Conservation (phyloP, 2,329 filamentous ascomycete genomes). For the Triangularia setosa region DNA sequence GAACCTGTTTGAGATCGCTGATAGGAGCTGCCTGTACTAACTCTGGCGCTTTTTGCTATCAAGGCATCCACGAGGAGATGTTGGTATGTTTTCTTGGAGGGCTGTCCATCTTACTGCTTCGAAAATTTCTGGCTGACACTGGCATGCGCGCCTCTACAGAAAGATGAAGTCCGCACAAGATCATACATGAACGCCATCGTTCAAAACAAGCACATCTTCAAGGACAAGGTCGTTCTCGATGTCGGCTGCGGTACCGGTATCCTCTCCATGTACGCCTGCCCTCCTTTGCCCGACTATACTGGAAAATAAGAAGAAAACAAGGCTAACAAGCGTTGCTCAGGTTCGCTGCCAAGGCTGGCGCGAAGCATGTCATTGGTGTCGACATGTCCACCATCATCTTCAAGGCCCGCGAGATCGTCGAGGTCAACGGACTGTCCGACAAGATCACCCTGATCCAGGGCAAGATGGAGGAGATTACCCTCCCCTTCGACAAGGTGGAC, state of each 20-base stretch:
- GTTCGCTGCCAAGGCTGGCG: constrained; percentile 94
- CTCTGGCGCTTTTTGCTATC: constrained; percentile 17
- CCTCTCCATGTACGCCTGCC: constrained; percentile 77
- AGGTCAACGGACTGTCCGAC: constrained; percentile 83
- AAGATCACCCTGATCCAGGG: constrained; percentile 98
- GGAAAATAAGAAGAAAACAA: neutral
- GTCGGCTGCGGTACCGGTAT: constrained; percentile 97
- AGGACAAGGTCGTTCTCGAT: constrained; percentile 89
- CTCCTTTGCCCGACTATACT: neutral
- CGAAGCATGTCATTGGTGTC: constrained; percentile 97
- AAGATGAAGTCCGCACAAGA: constrained; percentile 95
- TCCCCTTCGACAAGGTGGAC: constrained; percentile 93
- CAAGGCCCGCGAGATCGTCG: constrained; percentile 94
- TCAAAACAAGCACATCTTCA: constrained; percentile 92
- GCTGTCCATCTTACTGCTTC: neutral
- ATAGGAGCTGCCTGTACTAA: neutral
- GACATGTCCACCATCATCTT: constrained; percentile 99
- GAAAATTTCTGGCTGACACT: constrained; percentile 20
- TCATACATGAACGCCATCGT: constrained; percentile 98
- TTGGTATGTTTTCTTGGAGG: constrained; percentile 61
- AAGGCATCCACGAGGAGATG: constrained; percentile 97
- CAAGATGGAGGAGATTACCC: constrained; percentile 98
- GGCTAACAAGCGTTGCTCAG: constrained; percentile 42
- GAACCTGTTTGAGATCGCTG: constrained; percentile 48
- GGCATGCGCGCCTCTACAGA: constrained; percentile 49